These are phyloP conservation scores for Populus hybrid DNA, from an alignment of 441 rosid genomes.

Conservation along the genomic window DNA sequence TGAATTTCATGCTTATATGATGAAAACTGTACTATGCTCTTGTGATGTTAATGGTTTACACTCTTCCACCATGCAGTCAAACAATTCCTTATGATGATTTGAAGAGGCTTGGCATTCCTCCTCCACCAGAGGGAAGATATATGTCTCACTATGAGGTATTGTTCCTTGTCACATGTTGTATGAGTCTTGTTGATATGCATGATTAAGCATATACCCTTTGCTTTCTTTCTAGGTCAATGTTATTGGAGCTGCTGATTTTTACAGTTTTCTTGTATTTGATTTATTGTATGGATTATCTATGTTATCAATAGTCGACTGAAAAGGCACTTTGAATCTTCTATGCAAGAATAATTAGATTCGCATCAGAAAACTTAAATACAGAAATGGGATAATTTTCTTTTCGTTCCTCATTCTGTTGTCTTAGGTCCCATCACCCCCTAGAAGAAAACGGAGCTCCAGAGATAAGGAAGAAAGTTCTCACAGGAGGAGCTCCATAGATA, in stretches of 20 bases:
- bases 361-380: background rate
- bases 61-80: conserved; percentile 38
- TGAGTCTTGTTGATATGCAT: background rate
- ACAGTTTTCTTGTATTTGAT: background rate
- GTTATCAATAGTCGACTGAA: background rate
- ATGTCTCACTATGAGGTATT: conserved; percentile 68
- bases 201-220: background rate
- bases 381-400: conserved; percentile 1
- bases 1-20: background rate
- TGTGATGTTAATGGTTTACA: conserved; percentile 1
- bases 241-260: background rate
- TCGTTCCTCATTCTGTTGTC: conserved; percentile 3
- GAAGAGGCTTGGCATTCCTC: conserved; percentile 80
- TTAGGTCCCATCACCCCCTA: conserved; percentile 87
- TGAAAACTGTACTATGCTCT: background rate
- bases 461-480: conserved; percentile 32
- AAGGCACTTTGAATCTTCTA: background rate
- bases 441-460: conserved; percentile 41
- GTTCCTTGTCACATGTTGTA: background rate
- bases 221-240: background rate
- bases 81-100: conserved; percentile 75
- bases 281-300: background rate
- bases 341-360: conserved; percentile 4
- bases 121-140: conserved; percentile 87
- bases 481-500: conserved; percentile 19